Evolutionary conservation across 768 basidiomycete genomes (phyloP).

Genomic region (Tricholoma bakamatsutake): DNA sequence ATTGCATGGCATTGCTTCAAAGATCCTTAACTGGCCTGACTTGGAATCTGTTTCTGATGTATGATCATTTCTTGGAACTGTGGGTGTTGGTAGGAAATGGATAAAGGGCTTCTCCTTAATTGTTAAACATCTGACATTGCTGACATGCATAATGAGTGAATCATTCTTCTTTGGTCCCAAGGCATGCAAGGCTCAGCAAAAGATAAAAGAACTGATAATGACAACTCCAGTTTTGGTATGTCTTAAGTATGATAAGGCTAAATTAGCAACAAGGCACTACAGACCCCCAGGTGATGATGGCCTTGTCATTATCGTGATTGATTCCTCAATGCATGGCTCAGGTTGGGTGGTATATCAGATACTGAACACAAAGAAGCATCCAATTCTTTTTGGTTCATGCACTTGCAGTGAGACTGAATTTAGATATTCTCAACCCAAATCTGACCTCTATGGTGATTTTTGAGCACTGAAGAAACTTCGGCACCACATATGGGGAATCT

Average conservation of each 20-base stretch:
- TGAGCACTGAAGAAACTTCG: constrained; percentile 23
- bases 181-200: constrained; percentile 18
- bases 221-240: constrained; percentile 23
- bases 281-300: constrained; percentile 11
- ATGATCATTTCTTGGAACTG: constrained; percentile 19
- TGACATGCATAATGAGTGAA: background rate
- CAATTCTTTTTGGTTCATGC: constrained; percentile 25
- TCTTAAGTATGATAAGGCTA: constrained; percentile 24
- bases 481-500: constrained; percentile 15
- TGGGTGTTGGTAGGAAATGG: constrained; percentile 18
- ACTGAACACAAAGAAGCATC: constrained; percentile 13
- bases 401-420: constrained; percentile 27
- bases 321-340: constrained; percentile 25
- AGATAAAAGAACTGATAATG: constrained; percentile 17
- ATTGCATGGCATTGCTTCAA: constrained; percentile 15
- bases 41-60: constrained; percentile 13
- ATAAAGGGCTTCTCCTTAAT: constrained; percentile 19
- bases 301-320: constrained; percentile 27
- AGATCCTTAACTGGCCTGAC: constrained; percentile 23
- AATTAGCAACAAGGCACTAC: background rate
- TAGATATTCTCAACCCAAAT: constrained; percentile 31
- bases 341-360: constrained; percentile 31
- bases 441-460: constrained; percentile 32
- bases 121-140: constrained; percentile 19
- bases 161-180: constrained; percentile 22